These are phyloP conservation scores for Boletus reticulatus DNA, from an alignment of 768 basidiomycete genomes.

Conservation along the genomic window DNA sequence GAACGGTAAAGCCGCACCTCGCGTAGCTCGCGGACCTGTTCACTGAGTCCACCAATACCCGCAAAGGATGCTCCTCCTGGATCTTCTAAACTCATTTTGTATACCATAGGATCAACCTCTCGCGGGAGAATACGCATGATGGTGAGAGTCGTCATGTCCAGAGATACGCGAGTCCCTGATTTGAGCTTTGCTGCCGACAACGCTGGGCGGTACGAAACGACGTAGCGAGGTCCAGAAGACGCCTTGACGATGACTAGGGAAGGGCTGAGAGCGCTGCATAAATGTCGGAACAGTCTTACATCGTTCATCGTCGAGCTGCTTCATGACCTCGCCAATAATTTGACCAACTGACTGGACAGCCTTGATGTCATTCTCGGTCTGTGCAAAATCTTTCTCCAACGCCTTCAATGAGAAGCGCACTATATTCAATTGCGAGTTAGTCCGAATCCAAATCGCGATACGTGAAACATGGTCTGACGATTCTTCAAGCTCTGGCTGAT, in stretches of 20 bases:
- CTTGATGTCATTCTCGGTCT: constrained; percentile 99
- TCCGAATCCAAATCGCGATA: neutral
- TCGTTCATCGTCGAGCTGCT: constrained; percentile 95
- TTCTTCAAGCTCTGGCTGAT: constrained; percentile 89
- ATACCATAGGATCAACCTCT: constrained; percentile 96
- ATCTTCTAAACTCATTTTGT: constrained; percentile 99
- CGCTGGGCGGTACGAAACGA: constrained; percentile 93
- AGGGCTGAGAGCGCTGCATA: neutral
- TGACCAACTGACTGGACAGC: constrained; percentile 98
- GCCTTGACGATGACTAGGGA: constrained; percentile 93
- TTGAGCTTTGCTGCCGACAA: constrained; percentile 92
- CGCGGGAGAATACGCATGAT: constrained; percentile 98
- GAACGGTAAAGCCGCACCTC: constrained; percentile 56
- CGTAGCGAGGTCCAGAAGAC: constrained; percentile 96
- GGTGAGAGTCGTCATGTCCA: constrained; percentile 99
- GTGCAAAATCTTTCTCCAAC: constrained; percentile 84
- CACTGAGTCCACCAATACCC: constrained; percentile 92
- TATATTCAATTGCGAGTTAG: constrained; percentile 28
- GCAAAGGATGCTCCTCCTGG: constrained; percentile 95
- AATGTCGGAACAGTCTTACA: constrained; percentile 52
- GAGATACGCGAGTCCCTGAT: constrained; percentile 89
- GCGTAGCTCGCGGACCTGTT: constrained; percentile 94
- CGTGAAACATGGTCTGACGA: constrained; percentile 47
- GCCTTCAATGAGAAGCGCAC: constrained; percentile 91
- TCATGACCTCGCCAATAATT: constrained; percentile 98